These are phyloP conservation scores for Monilinia aucupariae DNA, from an alignment of 2,329 filamentous ascomycete species.

Conservation along the genomic window DNA sequence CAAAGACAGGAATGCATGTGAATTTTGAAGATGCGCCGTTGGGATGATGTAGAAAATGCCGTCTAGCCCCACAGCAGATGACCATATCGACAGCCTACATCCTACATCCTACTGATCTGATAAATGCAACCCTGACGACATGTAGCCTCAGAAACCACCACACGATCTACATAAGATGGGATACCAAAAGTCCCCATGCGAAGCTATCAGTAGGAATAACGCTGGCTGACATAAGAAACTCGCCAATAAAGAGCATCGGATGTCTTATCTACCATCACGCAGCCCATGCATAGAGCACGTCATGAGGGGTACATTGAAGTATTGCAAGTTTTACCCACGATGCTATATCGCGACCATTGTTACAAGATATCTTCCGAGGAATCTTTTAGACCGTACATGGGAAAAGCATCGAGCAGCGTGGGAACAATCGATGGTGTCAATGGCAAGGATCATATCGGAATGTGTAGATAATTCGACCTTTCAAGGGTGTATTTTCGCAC, in stretches of 20 bases:
- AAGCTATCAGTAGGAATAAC: neutral
- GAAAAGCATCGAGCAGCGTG: neutral
- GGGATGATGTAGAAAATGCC: neutral
- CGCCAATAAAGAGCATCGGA: conserved; percentile 1
- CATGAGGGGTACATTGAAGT: conserved; percentile 15
- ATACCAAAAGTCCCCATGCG: neutral
- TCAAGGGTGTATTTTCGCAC: neutral
- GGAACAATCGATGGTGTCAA: conserved; percentile 16
- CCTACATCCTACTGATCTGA: neutral
- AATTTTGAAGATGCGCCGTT: neutral
- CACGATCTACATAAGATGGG: neutral
- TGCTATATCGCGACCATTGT: neutral
- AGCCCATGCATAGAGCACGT: conserved; percentile 14
- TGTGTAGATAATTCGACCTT: neutral
- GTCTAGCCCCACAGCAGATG: neutral
- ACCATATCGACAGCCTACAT: neutral
- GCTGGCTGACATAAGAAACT: neutral
- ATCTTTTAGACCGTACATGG: neutral
- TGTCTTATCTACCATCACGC: conserved; percentile 17
- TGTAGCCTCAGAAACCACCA: neutral
- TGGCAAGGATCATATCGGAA: conserved; percentile 17
- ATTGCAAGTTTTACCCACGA: neutral
- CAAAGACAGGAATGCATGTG: neutral
- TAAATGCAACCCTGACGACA: neutral
- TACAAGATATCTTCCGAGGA: too few species aligned